Evolutionary conservation across 2,329 filamentous ascomycete species (phyloP), one percentile per base, ranked within the genome.

Genomic region (Myriosclerotinia duriaeana): DNA sequence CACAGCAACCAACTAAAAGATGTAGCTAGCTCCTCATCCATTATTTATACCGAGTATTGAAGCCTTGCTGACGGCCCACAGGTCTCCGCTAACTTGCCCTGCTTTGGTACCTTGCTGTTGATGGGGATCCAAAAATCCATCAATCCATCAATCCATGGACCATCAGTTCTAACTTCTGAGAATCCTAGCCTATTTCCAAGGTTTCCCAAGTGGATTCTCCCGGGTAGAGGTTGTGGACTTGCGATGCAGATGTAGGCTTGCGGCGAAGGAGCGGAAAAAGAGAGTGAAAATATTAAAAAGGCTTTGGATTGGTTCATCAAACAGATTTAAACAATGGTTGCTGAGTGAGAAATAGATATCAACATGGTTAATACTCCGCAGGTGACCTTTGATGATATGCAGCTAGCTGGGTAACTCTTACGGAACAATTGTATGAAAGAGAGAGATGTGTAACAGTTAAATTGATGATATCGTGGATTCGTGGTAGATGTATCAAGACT

Each of bases 111-210:
- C 64, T 65, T 60, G 54, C 54, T 53, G 40, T 36, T 22, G 20
- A 60, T 60, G 56, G 56, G 26, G 56, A 48, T 48, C 56, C 56
- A 48, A 22, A 54, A 58, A 65, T 52, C 53, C 53, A 65, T 65
- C 26, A 26, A 26, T 26, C 26, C 26, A 26, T 26, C 26, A 26
- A 26, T 26, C 26, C 26, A 26, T 26, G 26, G 26, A 26, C 26
- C 26, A 26, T 26, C 26, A 26, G 26, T 26, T 26, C 26, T n/a
- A n/a, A 20, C 53, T 59, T 59, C 63, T 52, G 22, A 34, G 53
- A 65, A 65, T 44, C 63, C 63, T 65, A 60, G 44, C 53, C 54
- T 52, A 36, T 54, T 65, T 65, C 54, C 46, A n/a, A n/a, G n/a
- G n/a, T n/a, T n/a, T n/a, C 46, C 60, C 44, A 42, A 59, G 44